These are phyloP conservation scores for Penicillium sp. DNA, from an alignment of 2,329 filamentous ascomycete species.

Conservation along the genomic window DNA sequence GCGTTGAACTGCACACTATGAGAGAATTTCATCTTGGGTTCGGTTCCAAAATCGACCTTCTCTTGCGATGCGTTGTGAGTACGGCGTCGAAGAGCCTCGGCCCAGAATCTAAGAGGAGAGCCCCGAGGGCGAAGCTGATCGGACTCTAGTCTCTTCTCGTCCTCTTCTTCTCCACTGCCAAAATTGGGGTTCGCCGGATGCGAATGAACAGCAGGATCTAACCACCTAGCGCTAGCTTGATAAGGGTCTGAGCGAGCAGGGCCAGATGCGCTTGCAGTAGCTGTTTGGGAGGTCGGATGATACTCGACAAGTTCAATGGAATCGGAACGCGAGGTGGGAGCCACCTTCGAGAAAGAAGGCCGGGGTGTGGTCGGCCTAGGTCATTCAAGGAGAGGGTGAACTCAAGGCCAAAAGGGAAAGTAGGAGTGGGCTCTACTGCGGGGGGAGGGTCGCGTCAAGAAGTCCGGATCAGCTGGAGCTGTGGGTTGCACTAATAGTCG, in stretches of 20 bases:
- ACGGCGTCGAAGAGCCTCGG: conserved; percentile 33
- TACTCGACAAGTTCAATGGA: conserved; percentile 38
- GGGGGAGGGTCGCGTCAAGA: neutral
- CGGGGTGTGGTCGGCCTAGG: conserved; percentile 17
- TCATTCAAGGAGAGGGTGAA: conserved; percentile 12
- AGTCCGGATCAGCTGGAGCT: conserved; percentile 1
- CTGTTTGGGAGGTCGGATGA: conserved; percentile 8
- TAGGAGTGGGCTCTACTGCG: conserved; percentile 10
- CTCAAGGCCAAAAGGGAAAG: conserved; percentile 11
- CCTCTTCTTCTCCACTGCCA: neutral
- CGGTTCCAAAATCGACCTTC: conserved; percentile 36
- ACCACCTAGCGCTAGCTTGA: conserved; percentile 1
- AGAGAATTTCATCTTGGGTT: conserved; percentile 96
- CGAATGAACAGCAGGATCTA: conserved; percentile 14
- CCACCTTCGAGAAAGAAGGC: conserved; percentile 21
- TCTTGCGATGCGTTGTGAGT: conserved; percentile 13
- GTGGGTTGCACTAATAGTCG: conserved; percentile 24
- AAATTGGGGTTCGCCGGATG: conserved; percentile 10
- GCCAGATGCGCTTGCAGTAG: conserved; percentile 6
- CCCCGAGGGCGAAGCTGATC: conserved; percentile 12
- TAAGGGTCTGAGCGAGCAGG: conserved; percentile 7
- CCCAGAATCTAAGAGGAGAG: conserved; percentile 33
- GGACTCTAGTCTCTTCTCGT: conserved; percentile 3
- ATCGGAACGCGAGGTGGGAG: conserved; percentile 21
- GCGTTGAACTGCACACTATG: conserved; percentile 99